Conservation (phyloP, 192 early-diverging fungal genomes). For the Linnemannia hyalina region DNA sequence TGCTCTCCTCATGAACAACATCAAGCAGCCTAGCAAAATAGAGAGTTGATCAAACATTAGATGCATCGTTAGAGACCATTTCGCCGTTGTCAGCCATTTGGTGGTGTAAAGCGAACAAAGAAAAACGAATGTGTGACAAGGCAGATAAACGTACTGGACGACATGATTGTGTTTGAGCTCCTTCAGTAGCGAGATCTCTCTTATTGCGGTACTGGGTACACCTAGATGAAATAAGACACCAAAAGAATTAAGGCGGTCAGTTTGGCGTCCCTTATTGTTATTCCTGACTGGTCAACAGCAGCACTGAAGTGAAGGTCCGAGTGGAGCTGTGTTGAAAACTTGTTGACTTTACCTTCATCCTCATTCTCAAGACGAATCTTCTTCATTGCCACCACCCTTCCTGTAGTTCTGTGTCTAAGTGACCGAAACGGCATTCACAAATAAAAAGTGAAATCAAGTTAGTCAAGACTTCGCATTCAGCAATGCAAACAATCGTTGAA, state of each 20-base stretch:
- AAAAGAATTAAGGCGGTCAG: slow-evolving; percentile 3
- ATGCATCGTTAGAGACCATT: not conserved
- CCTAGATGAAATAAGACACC: slow-evolving; percentile 67
- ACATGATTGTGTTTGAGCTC: slow-evolving; percentile 81
- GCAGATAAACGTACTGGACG: slow-evolving; percentile 67
- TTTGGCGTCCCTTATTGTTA: too few relatives aligned
- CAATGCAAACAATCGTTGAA: not conserved
- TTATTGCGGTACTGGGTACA: slow-evolving; percentile 77
- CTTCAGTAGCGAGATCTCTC: slow-evolving; percentile 84
- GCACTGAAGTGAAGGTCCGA: too few relatives aligned
- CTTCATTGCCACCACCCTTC: slow-evolving; percentile 80
- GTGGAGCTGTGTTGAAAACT: not conserved
- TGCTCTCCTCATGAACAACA: slow-evolving; percentile 86
- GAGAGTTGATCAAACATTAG: not conserved
- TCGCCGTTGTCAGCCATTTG: not conserved
- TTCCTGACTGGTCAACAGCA: too few relatives aligned
- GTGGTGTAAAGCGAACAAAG: not conserved
- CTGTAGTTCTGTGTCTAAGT: slow-evolving; percentile 60
- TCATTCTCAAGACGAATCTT: slow-evolving; percentile 77
- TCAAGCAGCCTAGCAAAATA: slow-evolving; percentile 77
- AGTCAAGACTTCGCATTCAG: not conserved
- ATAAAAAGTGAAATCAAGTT: too few relatives aligned
- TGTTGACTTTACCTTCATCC: slow-evolving; percentile 60
- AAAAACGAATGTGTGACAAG: not conserved
- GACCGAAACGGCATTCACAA: not conserved